These are phyloP conservation scores for Turritis glabra DNA, from an alignment of 345 rosid genomes.

Conservation along the genomic window DNA sequence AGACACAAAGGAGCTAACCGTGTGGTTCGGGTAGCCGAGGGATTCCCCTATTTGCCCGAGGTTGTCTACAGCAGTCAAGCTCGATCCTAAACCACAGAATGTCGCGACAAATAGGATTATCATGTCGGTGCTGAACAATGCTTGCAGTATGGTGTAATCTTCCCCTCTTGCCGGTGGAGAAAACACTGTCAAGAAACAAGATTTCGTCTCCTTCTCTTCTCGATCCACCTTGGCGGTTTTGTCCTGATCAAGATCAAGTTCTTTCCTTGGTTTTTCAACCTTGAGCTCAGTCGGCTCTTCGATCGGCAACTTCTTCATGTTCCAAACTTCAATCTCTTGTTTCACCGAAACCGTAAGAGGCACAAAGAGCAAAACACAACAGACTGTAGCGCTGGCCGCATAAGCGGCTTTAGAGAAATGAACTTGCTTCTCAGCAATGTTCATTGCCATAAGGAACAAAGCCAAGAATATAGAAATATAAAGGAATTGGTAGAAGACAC, in stretches of 20 bases:
- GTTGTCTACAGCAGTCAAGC: conserved; percentile 85
- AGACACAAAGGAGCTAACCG: conserved; percentile 68
- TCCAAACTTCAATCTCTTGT: conserved; percentile 68
- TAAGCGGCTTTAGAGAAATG: conserved; percentile 56
- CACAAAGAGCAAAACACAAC: conserved; percentile 56
- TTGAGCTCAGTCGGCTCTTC: conserved; percentile 33
- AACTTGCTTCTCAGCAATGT: conserved; percentile 52
- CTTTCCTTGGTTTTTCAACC: conserved; percentile 33
- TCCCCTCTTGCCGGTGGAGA: conserved; percentile 74
- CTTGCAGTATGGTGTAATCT: conserved; percentile 88
- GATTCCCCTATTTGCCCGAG: conserved; percentile 92
- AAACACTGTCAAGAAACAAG: conserved; percentile 56
- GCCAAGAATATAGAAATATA: conserved; percentile 60
- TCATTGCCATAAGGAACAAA: conserved; percentile 71
- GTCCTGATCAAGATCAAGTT: conserved; percentile 24
- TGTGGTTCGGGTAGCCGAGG: conserved; percentile 62
- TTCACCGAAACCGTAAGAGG: conserved; percentile 60
- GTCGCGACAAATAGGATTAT: conserved; percentile 59
- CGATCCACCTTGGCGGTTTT: background rate
- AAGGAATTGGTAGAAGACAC: conserved; percentile 64
- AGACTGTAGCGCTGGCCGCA: conserved; percentile 47
- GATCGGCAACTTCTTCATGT: conserved; percentile 38
- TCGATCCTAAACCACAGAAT: conserved; percentile 70
- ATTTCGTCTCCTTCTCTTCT: conserved; percentile 30
- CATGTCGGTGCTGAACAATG: conserved; percentile 77